Percentiles rank a stretch among this genome's conserved stretches.
These are phyloP conservation scores for Licmophora abbreviata DNA, from an alignment of 108 stramenopile species.

Conservation along the genomic window DNA sequence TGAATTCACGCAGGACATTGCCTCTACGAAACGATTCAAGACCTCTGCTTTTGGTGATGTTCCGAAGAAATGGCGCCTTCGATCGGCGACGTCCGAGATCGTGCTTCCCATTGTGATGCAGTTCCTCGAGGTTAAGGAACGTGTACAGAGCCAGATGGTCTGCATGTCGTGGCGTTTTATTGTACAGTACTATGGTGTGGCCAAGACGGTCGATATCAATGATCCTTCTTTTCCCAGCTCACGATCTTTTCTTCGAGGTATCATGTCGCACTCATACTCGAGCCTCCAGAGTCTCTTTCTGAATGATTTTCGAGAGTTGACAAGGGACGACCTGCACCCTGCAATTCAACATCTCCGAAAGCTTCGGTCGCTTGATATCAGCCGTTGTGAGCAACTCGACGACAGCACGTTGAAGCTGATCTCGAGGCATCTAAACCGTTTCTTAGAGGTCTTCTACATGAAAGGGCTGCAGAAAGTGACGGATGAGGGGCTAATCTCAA, in stretches of 20 bases:
- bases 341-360: slow-evolving; percentile 41
- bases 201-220: slow-evolving; percentile 36
- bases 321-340: slow-evolving; percentile 35
- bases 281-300: slow-evolving; percentile 42
- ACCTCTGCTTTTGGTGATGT: too few species aligned
- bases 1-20: too few species aligned
- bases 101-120: slow-evolving; percentile 44
- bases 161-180: slow-evolving; percentile 38
- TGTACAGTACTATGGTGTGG: slow-evolving; percentile 37
- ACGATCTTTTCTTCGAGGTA: slow-evolving; percentile 25
- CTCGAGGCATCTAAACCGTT: slow-evolving; percentile 15
- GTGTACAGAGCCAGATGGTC: slow-evolving; percentile 37
- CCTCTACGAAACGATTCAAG: too few species aligned
- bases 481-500: slow-evolving; percentile 37
- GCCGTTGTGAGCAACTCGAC: slow-evolving; percentile 36
- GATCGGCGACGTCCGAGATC: slow-evolving; percentile 33
- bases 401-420: slow-evolving; percentile 44
- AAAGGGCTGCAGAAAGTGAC: slow-evolving; percentile 36
- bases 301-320: slow-evolving; percentile 32
- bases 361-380: slow-evolving; percentile 38
- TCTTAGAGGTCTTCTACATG: slow-evolving; percentile 53
- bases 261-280: slow-evolving; percentile 34
- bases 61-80: slow-evolving; percentile 17
- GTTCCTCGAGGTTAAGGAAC: slow-evolving; percentile 31
- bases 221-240: slow-evolving; percentile 15